Base-by-base conservation (phyloP, 176 grass and related monocot genomes). In the Microstegium vimineum region DNA sequence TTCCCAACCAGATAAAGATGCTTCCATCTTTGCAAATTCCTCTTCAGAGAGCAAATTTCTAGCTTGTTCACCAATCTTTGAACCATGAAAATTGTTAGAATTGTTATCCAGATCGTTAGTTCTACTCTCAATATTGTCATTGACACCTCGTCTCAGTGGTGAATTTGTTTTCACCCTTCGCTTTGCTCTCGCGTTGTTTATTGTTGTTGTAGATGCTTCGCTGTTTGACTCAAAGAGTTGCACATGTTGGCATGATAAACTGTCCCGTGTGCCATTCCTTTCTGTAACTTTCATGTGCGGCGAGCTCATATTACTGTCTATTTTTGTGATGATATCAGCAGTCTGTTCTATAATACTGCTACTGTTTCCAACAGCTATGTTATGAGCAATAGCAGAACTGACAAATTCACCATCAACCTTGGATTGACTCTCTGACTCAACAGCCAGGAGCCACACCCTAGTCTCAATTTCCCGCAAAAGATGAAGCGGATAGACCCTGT, bases 391-490 rank as follows among this genome's bases (percentile, higher is more conserved):
- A 81, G 62, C 72, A 16, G 86, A 71, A 70, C 87, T 72, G 68
- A 83, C 62, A 56, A 75, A 86, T 80, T 93, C 92, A 62, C 84
- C 78, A 83, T 89, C 95, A 84, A 76, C 78, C 59, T 90, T 94
- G 35, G 77, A 90, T 52, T 91, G 90, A 77, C 71, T 88, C 90
- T 98, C 95, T 85, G 90, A 93, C 82, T 98, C 95, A 23, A 98
- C 92, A 62, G 95, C 92, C 69, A 98, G 81, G 70, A 98, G 95
- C 95, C 95, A 98, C 61, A 98, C 92, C 90, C 95, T 87, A 82
- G 95, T 98, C 71, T 98, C 95, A 64, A 98, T 98, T 83, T 98
- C 95, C 62, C 92, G 86, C 43, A 98, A 84, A 87, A 98, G 87
- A 93, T 95, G 84, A 79, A 98, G 89, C 69, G 95, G 95, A 91